Evolutionary conservation across 345 rosid species (phyloP).

Genomic region (Citrus glauca): DNA sequence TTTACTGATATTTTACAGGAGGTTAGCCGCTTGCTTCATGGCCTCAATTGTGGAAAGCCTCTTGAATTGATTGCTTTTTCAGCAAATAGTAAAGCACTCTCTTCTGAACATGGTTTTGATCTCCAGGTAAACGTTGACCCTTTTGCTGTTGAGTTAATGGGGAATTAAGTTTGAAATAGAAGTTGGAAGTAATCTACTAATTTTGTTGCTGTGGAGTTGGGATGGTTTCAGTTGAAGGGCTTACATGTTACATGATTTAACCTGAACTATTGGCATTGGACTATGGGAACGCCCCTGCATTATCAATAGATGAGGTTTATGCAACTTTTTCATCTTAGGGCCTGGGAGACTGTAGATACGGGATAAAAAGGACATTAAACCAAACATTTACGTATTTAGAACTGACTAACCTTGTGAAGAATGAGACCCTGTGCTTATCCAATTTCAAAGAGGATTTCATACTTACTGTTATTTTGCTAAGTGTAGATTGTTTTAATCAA

Average conservation of each 20-base stretch:
- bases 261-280: background rate
- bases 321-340: background rate
- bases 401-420: background rate
- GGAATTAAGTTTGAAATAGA: background rate
- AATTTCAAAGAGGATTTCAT: background rate
- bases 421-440: background rate
- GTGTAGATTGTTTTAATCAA: background rate
- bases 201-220: background rate
- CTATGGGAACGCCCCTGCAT: background rate
- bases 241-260: background rate
- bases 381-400: background rate
- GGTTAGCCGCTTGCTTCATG: conserved; percentile 72
- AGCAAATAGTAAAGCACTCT: conserved; percentile 48
- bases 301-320: background rate
- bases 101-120: conserved; percentile 67
- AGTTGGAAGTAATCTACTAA: too few species aligned
- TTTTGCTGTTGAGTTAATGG: background rate
- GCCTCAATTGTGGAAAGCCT: conserved; percentile 69
- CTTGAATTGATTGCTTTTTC: conserved; percentile 46
- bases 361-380: background rate
- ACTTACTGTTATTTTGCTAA: background rate
- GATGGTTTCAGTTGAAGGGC: background rate
- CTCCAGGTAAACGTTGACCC: conserved; percentile 49
- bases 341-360: background rate
- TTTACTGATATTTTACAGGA: conserved; percentile 46